A percentile compares a stretch with the other conserved stretches of the same genome.
Conservation (phyloP, 257 asterid species). For the Primulina huaijiensis region DNA sequence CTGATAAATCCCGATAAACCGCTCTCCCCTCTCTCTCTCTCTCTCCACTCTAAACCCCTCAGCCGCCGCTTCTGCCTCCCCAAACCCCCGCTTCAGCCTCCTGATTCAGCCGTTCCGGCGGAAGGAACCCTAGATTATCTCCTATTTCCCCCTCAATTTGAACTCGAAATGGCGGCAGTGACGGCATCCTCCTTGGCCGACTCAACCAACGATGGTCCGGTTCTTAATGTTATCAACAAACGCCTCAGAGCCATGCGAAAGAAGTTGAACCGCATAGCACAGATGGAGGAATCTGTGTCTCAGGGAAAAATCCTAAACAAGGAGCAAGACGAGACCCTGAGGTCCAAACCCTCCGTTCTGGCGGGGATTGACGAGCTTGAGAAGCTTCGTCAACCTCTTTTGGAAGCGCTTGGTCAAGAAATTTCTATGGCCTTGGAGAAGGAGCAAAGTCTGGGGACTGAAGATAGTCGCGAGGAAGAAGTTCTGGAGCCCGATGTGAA, state of each 20-base stretch:
- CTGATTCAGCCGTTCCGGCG: constrained; percentile 38
- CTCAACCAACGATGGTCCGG: constrained; percentile 57
- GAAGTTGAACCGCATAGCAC: constrained; percentile 63
- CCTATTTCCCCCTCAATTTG: neutral
- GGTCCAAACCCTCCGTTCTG: constrained; percentile 54
- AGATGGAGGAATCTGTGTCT: constrained; percentile 71
- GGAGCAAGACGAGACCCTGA: constrained; percentile 77
- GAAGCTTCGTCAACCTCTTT: constrained; percentile 61
- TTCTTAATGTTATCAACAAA: constrained; percentile 62
- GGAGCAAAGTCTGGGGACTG: neutral
- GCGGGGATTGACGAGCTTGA: constrained; percentile 78
- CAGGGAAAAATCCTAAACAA: constrained; percentile 69
- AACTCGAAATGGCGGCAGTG: constrained; percentile 34
- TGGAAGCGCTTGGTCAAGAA: constrained; percentile 67
- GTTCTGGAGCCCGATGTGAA: constrained; percentile 26
- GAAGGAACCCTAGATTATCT: constrained; percentile 30
- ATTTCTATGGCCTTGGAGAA: constrained; percentile 39
- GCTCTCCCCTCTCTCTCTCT: neutral
- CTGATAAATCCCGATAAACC: neutral
- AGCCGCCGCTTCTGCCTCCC: neutral
- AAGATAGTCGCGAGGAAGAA: constrained; percentile 20
- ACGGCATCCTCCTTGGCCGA: constrained; percentile 38
- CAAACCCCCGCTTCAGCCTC: constrained; percentile 22
- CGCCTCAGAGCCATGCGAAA: constrained; percentile 80
- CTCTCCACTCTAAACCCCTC: neutral